phyloP scores from a whole-genome alignment of 1,139 yeast species.

The Sugiyamaella grinbergsii region DNA sequence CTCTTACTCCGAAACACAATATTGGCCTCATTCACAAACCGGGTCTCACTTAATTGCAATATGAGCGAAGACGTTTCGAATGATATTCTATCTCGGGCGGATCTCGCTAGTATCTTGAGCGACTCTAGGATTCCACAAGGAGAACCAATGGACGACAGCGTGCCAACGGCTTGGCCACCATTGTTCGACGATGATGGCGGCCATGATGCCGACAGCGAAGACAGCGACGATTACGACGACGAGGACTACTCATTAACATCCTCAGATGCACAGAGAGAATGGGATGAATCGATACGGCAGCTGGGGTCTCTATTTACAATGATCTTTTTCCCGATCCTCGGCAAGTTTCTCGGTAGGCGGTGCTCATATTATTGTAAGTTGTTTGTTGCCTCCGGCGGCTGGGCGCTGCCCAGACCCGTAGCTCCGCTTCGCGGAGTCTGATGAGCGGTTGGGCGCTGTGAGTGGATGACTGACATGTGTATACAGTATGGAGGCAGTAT shows the following conservation, averaged over 20 bases:
- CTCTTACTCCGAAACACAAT: no score
- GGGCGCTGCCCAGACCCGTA: no score
- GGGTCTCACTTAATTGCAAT: no score
- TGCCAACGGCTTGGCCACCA: slow-evolving; percentile 6
- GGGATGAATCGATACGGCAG: slow-evolving; percentile 77
- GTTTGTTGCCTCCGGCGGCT: slow-evolving; percentile 10
- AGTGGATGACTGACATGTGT: background rate
- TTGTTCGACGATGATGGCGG: slow-evolving; percentile 15
- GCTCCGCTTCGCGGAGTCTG: slow-evolving; percentile 9
- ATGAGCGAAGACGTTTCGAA: slow-evolving; percentile 10
- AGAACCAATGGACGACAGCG: background rate
- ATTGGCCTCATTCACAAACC: no score
- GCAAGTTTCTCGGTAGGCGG: slow-evolving; percentile 70
- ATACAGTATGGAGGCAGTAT: slow-evolving; percentile 30
- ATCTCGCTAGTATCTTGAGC: slow-evolving; percentile 5
- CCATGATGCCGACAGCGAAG: slow-evolving; percentile 18
- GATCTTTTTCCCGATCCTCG: slow-evolving; percentile 67
- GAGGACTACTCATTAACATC: slow-evolving; percentile 22
- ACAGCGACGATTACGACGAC: slow-evolving; percentile 21
- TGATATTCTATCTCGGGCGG: slow-evolving; percentile 11
- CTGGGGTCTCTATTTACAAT: slow-evolving; percentile 57
- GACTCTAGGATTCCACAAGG: slow-evolving; percentile 3
- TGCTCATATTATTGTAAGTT: slow-evolving; percentile 49
- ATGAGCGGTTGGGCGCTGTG: background rate
- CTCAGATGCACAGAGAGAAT: slow-evolving; percentile 65